phyloP scores from a whole-genome alignment of 1,284 basidiomycete genomes.

The Macrocystidia cucumis region DNA sequence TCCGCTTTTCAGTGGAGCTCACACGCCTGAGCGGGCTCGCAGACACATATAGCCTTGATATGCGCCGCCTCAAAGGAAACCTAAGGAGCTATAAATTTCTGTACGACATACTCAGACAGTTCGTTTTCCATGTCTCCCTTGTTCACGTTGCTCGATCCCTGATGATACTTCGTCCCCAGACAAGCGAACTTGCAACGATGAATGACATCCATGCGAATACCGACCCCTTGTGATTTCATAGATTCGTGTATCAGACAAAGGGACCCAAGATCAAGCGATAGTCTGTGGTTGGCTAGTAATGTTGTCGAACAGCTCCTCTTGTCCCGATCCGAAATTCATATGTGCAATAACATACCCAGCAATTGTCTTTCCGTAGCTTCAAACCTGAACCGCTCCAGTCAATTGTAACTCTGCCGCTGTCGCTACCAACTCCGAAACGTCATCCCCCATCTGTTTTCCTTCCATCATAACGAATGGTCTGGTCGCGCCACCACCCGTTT shows the following conservation, averaged over 20 bases:
- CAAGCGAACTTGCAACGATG: no score
- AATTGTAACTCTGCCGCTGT: constrained; percentile 2
- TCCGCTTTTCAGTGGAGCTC: constrained; percentile 86
- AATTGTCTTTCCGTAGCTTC: background rate
- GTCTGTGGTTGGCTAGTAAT: no score
- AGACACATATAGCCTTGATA: constrained; percentile 82
- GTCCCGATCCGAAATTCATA: no score
- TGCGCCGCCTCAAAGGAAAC: constrained; percentile 83
- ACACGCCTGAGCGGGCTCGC: constrained; percentile 79
- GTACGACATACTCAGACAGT: constrained; percentile 83
- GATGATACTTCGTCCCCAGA: background rate
- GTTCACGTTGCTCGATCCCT: constrained; percentile 67
- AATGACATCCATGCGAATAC: no score
- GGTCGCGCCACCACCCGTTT: no score
- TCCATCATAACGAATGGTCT: no score
- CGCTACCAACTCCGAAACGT: background rate
- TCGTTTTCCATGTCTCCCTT: no score
- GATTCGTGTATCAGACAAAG: background rate
- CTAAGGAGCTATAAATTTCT: constrained; percentile 87
- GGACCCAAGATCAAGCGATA: background rate
- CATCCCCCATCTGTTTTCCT: background rate
- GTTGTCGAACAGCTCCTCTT: no score
- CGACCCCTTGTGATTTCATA: background rate
- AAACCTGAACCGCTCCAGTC: background rate
- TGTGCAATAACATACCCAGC: background rate